Conservation (phyloP, 345 rosid genomes). For the Eucalyptus virginea region DNA sequence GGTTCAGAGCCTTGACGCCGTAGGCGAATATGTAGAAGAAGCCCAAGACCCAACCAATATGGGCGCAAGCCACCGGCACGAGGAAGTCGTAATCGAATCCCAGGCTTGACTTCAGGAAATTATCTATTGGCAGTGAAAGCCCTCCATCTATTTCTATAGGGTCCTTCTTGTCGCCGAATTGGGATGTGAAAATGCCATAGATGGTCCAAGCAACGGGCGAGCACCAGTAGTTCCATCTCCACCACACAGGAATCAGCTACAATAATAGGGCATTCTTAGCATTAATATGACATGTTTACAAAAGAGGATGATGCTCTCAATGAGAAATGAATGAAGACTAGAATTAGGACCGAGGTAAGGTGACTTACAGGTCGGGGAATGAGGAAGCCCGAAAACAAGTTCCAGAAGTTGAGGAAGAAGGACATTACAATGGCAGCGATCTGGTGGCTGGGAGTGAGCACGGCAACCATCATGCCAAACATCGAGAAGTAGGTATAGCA, state of each 20-base stretch:
- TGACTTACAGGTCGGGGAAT: slow-evolving; percentile 17
- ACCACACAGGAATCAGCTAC: slow-evolving; percentile 29
- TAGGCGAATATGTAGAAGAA: slow-evolving; percentile 2
- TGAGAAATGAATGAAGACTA: neutral
- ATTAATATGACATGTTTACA: neutral
- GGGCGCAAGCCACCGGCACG: neutral
- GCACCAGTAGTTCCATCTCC: slow-evolving; percentile 40
- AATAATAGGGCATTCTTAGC: neutral
- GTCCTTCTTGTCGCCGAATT: neutral
- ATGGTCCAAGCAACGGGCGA: slow-evolving; percentile 11
- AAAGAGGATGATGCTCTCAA: neutral
- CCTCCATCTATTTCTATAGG: neutral
- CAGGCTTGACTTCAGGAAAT: neutral
- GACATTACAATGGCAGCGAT: slow-evolving; percentile 25
- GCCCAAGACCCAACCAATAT: slow-evolving; percentile 1
- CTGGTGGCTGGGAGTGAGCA: slow-evolving; percentile 19
- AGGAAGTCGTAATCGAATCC: slow-evolving; percentile 6
- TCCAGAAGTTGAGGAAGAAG: slow-evolving; percentile 31
- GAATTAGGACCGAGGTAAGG: neutral
- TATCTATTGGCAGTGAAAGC: neutral
- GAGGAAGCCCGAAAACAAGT: slow-evolving; percentile 32
- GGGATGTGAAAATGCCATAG: slow-evolving; percentile 2
- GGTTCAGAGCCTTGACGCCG: slow-evolving; percentile 3
- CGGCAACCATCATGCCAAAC: slow-evolving; percentile 6
- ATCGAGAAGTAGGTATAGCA: too few species aligned